Evolutionary conservation across 73 alveolate species (phyloP), one percentile per base, ranked within the genome.

Genomic region (Paramecium caudatum): DNA sequence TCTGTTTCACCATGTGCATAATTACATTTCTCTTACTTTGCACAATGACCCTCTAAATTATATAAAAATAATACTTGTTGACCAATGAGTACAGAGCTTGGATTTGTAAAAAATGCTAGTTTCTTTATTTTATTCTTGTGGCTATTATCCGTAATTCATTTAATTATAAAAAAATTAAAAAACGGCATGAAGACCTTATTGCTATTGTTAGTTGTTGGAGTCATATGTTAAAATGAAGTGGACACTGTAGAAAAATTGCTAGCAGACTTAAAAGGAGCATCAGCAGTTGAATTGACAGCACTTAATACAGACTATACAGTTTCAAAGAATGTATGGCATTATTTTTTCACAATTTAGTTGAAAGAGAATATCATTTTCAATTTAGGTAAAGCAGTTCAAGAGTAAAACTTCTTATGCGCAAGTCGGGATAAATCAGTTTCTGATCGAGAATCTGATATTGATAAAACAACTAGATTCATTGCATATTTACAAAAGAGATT

Each of bases 1-100:
- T 74, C 88, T 8, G 43, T 37, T 45, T 74, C 88, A 15, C 43
- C 88, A 74, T 74, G 88, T 16, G 88, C 88, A 45, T 74, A 39
- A 74, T 74, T 74, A 9, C 88, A 74, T 74, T 74, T 74, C 19
- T 74, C 69, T 6, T 74, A 74, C 55, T 74, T 74, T 16, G 88
- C 68, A 74, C 88, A 74, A 65, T 65, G 49, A 10, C 83, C 83
- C 39, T 65, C 55, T 65, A 65, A 33, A n/a, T 1, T 27, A 10
- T 25, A 36, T 13, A 32, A 23, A n/a, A 0, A 30, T 65, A 10
- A 25, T 33, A 65, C 83, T 65, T 65, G 83, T 65, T 65, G 47
- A 16, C 83, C 83, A 65, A 65, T 65, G 83, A 15, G 83, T 65
- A 65, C 83, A 65, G 7, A 65, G 32, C 39, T 65, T 65, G 3